phyloP scores from a whole-genome alignment of 2,329 filamentous ascomycete genomes.

The Trichoderma koningii region DNA sequence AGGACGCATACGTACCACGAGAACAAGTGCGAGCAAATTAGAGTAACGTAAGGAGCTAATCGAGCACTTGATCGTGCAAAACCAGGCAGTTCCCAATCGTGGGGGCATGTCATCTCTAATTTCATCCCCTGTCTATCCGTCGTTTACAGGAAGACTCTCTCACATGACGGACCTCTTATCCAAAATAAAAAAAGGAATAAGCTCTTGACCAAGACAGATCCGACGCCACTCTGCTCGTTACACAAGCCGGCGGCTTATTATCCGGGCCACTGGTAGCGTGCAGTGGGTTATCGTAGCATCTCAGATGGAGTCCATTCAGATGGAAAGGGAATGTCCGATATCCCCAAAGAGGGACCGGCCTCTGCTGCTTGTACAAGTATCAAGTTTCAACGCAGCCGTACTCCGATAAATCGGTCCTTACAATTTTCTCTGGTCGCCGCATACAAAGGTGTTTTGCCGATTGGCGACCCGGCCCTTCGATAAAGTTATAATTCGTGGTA shows the following conservation, averaged over 20 bases:
- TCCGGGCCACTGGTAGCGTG: constrained; percentile 5
- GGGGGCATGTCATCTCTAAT: neutral
- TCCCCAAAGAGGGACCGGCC: constrained; percentile 4
- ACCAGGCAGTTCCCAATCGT: too few species aligned
- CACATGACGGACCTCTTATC: too few species aligned
- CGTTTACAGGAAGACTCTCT: too few species aligned
- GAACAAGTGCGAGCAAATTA: too few species aligned
- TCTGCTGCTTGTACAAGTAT: neutral
- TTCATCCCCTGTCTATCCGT: neutral
- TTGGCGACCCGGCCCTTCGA: neutral
- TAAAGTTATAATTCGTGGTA: neutral
- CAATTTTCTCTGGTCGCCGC: too few species aligned
- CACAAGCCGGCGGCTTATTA: neutral
- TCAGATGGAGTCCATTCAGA: constrained; percentile 1
- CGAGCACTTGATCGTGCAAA: too few species aligned
- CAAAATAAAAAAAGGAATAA: constrained; percentile 19
- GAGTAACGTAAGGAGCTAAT: too few species aligned
- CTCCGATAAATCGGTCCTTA: too few species aligned
- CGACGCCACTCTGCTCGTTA: neutral
- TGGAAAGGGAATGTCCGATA: neutral
- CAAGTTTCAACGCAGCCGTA: neutral
- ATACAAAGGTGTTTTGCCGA: neutral
- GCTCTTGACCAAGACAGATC: constrained; percentile 17
- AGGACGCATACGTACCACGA: neutral
- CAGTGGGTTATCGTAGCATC: neutral